Base-by-base conservation (phyloP, 176 grass and related monocot genomes). In the Alloteropsis semialata region DNA sequence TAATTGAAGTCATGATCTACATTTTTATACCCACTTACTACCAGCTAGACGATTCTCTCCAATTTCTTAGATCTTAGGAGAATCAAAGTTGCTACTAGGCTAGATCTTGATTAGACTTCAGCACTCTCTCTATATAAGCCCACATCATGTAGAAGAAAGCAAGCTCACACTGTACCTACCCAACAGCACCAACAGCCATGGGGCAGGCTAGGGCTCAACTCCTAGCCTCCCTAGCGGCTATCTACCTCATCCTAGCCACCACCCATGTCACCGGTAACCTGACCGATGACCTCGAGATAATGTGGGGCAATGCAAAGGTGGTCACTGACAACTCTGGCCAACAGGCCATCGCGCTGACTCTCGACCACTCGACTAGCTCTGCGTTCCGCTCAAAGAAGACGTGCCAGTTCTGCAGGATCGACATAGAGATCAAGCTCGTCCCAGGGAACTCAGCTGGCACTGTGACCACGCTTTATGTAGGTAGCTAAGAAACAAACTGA, bases 391-490 rank as follows among this genome's bases (percentile, higher is more conserved):
- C 94, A 1, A 93, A 89, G 67, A 78, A 75, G 24, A 75, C 56
- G 6, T 93, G 90, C 73, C 81, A 87, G 34, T 93, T 88, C 15
- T 75, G 86, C 21, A 85, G 85, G 86, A 76, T 93, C 38, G 90
- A 92, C 59, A 39, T 96, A 21, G 77, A 96, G 11, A 74, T 96
- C 54, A 91, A 91, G 75, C 88, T 96, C 25, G 72, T 93, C 3
- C 55, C 75, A 2, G 82, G 80, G 13, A 87, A 96, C 80, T 96
- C 93, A 0, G 93, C 93, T 16, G 90, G 93, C 81, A 96, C 86
- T 2, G 88, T 93, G 12, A 88, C 86, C 37, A 86, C 93, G 60
- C 62, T 86, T 27, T 96, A 96, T 89, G 93, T 92, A 92, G 92
- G 89, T 85, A 21, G 6, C 27, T 36, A 42, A 72, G 29, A 8